Conservation (phyloP, 352 stramenopile species). For the Globisporangium middletonii region DNA sequence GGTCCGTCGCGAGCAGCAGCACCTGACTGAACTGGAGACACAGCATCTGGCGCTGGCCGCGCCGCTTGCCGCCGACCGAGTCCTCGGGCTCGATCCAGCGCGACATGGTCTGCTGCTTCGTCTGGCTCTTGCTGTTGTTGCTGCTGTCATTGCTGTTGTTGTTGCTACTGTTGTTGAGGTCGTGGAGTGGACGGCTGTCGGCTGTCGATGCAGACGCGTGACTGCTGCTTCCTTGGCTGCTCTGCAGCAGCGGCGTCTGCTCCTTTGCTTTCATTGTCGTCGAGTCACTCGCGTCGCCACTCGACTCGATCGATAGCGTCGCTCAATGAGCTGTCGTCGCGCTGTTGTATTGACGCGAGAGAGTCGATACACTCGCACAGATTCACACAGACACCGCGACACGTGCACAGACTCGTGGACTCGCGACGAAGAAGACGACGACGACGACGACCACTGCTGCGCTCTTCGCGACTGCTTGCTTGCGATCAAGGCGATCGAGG, state of each 20-base stretch:
- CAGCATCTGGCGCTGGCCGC: slow-evolving; percentile 12
- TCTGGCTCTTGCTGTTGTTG: background rate
- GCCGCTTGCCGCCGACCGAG: slow-evolving; percentile 9
- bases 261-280: background rate
- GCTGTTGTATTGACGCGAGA: too few species aligned
- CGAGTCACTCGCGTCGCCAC: too few species aligned
- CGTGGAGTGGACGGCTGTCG: background rate
- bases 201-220: too few species aligned
- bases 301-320: too few species aligned
- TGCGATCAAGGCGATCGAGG: too few species aligned
- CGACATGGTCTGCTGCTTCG: slow-evolving; percentile 17
- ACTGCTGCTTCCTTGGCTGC: background rate
- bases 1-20: slow-evolving; percentile 11
- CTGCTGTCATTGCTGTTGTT: background rate
- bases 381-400: too few species aligned
- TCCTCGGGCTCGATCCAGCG: slow-evolving; percentile 14
- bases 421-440: too few species aligned
- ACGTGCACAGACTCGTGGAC: too few species aligned
- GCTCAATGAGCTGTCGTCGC: too few species aligned
- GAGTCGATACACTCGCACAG: too few species aligned
- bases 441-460: too few species aligned
- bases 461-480: too few species aligned
- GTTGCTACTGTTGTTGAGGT: background rate
- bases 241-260: background rate
- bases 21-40: slow-evolving; percentile 14